Base-by-base conservation (phyloP, 345 rosid species). In the Turritis glabra region DNA sequence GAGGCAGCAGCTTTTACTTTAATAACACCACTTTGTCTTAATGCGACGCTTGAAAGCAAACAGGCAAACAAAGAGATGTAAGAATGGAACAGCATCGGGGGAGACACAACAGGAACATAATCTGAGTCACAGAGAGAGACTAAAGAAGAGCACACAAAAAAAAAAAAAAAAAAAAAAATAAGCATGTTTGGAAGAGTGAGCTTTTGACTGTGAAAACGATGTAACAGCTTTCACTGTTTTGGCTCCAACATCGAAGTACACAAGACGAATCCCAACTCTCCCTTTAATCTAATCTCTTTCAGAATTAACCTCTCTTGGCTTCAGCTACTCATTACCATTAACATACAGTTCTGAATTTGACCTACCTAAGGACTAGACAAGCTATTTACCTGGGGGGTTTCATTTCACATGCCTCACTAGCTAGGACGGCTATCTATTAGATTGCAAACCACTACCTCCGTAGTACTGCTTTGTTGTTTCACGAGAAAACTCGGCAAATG, bases 391-490 rank as follows among this genome's bases (percentile, higher is more conserved):
- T 30, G 40, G 18, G 6, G 58, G 43, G 27, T 12, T 29, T 56
- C n/a, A 9, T 6, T 60, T 43, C 17, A 54, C 58, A 22, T 44
- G 38, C 19, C 17, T 72, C 29, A 27, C 13, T 18, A 52, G 18
- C 23, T 32, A 13, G 72, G 43, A 43, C 50, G 32, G 46, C 78
- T 80, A 86, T 69, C 71, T 82, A 70, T 82, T 90, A 68, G 96
- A 82, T 48, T 94, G 97, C 74, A 91, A 85, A 41, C 98, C 98
- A 14, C 80, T 83, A 67, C 85, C 89, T 64, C 98, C 95, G 66
- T 86, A 94, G 69, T 94, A 94, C 72, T 85, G 97, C 83, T 84
- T 87, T 21, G 96, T 90, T 12, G 97, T 94, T 73, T 84, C 87
- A 2, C 81, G 84, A n/a, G 98, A 77, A 81, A 91, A 91, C 77